Conservation (phyloP, 345 rosid genomes). For the Eucalyptus coolabah region DNA sequence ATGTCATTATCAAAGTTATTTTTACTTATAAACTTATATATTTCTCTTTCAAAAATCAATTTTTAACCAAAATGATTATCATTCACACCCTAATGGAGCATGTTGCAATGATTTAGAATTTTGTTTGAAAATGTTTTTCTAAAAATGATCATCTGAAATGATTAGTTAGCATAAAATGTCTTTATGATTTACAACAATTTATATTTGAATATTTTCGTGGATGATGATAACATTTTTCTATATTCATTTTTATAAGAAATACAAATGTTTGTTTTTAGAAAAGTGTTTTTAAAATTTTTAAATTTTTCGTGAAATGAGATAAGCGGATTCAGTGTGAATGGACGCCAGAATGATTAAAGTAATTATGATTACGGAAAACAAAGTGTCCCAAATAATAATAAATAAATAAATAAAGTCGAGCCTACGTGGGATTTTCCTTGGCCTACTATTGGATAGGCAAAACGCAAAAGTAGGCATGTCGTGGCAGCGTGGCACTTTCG, state of each 20-base stretch:
- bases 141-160: accelerated
- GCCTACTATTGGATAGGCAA: background rate
- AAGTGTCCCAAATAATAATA: background rate
- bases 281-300: accelerated
- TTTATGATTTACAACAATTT: accelerated
- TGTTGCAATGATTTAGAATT: accelerated
- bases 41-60: too few species aligned
- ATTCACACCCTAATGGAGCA: background rate
- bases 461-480: background rate
- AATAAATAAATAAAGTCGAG: background rate
- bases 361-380: background rate
- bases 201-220: accelerated
- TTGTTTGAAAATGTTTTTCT: accelerated
- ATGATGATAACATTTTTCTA: accelerated
- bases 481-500: background rate
- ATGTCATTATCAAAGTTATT: too few species aligned
- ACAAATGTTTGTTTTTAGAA: accelerated
- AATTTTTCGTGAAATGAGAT: background rate
- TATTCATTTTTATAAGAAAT: background rate
- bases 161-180: background rate
- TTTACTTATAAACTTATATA: too few species aligned
- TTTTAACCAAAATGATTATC: too few species aligned
- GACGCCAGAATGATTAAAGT: background rate
- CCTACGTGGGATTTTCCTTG: background rate
- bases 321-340: background rate